A percentile compares a stretch with the other conserved stretches of the same genome.
Evolutionary conservation across 805 yeast genomes (phyloP).

Genomic region (Wickerhamiella spandovensis): DNA sequence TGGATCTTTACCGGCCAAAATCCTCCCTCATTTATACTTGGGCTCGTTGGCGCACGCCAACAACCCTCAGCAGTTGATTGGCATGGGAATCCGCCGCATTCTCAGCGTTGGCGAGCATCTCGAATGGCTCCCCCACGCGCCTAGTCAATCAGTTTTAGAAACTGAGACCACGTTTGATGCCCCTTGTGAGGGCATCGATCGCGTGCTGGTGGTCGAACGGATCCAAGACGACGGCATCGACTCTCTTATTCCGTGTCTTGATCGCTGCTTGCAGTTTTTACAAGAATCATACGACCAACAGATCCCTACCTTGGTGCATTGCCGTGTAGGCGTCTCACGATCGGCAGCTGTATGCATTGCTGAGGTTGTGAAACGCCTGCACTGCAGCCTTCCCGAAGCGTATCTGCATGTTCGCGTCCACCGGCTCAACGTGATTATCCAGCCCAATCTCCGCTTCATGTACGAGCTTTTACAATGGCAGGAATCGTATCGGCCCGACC

Average conservation of each 20-base stretch:
- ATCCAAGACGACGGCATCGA: slow-evolving; percentile 89
- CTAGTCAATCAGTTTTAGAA: neutral
- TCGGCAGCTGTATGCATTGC: slow-evolving; percentile 95
- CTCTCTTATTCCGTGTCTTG: slow-evolving; percentile 47
- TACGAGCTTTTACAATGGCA: slow-evolving; percentile 64
- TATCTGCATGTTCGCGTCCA: slow-evolving; percentile 82
- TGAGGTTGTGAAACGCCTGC: slow-evolving; percentile 72
- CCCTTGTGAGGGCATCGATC: slow-evolving; percentile 24
- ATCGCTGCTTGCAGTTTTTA: slow-evolving; percentile 51
- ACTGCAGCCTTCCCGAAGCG: slow-evolving; percentile 59
- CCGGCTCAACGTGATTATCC: slow-evolving; percentile 81
- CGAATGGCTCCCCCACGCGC: slow-evolving; percentile 39
- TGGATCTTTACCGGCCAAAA: slow-evolving; percentile 74
- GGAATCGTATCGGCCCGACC: slow-evolving; percentile 32
- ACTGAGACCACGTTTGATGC: neutral
- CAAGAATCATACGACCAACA: slow-evolving; percentile 27
- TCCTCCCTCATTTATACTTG: slow-evolving; percentile 69
- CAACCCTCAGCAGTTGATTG: slow-evolving; percentile 44
- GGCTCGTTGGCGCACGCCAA: slow-evolving; percentile 80
- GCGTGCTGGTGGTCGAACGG: slow-evolving; percentile 51
- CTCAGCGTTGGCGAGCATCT: slow-evolving; percentile 78
- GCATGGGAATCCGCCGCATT: slow-evolving; percentile 56
- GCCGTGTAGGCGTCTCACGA: slow-evolving; percentile 90
- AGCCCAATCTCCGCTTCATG: slow-evolving; percentile 84
- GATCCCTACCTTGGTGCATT: slow-evolving; percentile 59